Evolutionary conservation across 75 land plant genomes (phyloP).

Genomic region (Pinus taeda): DNA sequence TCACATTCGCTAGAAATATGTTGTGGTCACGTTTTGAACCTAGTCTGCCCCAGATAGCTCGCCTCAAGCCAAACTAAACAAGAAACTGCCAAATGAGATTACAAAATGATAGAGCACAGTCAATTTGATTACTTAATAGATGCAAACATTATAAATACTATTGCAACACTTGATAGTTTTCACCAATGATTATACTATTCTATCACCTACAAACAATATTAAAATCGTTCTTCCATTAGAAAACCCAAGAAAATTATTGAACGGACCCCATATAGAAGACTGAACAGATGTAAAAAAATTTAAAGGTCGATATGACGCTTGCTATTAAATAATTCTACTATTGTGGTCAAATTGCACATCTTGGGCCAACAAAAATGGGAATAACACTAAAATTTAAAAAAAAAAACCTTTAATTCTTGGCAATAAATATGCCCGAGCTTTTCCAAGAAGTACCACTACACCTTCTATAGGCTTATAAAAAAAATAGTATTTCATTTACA

Average conservation of each 20-base stretch:
- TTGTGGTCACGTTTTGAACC: too few species aligned
- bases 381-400: too few species aligned
- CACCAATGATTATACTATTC: background rate
- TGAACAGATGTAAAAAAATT: too few species aligned
- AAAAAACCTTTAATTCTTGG: background rate
- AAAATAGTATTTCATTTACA: background rate
- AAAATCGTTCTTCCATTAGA: background rate
- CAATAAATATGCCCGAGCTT: background rate
- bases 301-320: too few species aligned
- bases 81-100: background rate
- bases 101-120: too few species aligned
- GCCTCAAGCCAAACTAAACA: too few species aligned
- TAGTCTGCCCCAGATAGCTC: too few species aligned
- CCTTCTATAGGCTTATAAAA: background rate
- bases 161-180: background rate
- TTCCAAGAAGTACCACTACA: background rate
- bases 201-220: background rate
- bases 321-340: too few species aligned
- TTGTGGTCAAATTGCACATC: too few species aligned
- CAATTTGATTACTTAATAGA: background rate
- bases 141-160: background rate
- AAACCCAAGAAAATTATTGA: background rate
- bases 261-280: too few species aligned
- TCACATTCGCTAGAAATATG: too few species aligned
- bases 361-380: too few species aligned